These are phyloP conservation scores for Xylariaceae sp. DNA, from an alignment of 2,329 filamentous ascomycete genomes.

Conservation along the genomic window DNA sequence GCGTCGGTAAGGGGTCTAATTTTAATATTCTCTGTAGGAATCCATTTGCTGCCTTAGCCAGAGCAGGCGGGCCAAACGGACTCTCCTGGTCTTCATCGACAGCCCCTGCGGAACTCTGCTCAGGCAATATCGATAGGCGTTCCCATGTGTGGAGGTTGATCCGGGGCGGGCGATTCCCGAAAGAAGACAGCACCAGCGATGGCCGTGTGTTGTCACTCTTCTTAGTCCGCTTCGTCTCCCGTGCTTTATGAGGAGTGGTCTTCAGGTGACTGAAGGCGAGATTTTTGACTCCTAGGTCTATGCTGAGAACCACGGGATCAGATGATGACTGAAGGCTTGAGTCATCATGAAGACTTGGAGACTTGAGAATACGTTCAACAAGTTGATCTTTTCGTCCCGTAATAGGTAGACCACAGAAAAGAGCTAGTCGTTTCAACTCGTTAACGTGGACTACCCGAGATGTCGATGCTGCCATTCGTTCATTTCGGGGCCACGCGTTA, in stretches of 20 bases:
- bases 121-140: slow-evolving; percentile 21
- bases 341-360: slow-evolving; percentile 13
- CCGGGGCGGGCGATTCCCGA: slow-evolving; percentile 16
- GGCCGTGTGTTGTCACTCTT: neutral
- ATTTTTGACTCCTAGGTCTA: slow-evolving; percentile 83
- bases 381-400: slow-evolving; percentile 58
- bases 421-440: slow-evolving; percentile 56
- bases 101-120: neutral
- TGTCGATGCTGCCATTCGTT: too few species aligned
- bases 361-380: slow-evolving; percentile 44
- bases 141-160: slow-evolving; percentile 33
- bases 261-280: slow-evolving; percentile 66
- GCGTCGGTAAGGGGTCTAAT: slow-evolving; percentile 60
- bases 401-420: slow-evolving; percentile 54
- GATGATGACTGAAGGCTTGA: neutral
- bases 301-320: slow-evolving; percentile 58
- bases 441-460: too few species aligned
- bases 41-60: slow-evolving; percentile 32
- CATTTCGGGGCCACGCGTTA: too few species aligned
- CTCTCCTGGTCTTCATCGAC: neutral
- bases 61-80: slow-evolving; percentile 31
- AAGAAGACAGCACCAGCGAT: neutral
- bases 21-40: slow-evolving; percentile 37
- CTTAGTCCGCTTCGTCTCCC: slow-evolving; percentile 3
- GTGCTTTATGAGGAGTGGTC: neutral